Percentiles rank a stretch among this genome's conserved stretches.
These are phyloP conservation scores for Diplocarpon mali DNA, from an alignment of 2,329 filamentous ascomycete genomes.

Conservation along the genomic window DNA sequence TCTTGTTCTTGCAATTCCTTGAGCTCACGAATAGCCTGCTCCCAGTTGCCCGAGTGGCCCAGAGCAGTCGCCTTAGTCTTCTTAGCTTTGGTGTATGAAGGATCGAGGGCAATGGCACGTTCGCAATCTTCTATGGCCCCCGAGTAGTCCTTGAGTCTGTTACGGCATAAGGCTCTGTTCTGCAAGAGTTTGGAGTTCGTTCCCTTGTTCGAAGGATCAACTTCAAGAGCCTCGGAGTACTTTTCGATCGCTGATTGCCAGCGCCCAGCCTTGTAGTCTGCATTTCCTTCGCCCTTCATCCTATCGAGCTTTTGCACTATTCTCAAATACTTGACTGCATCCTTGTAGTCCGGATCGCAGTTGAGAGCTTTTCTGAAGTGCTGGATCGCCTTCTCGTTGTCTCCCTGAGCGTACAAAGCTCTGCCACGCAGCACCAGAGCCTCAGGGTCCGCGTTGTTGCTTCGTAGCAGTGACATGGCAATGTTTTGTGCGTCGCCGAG, in stretches of 20 bases:
- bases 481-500: slow-evolving; percentile 88
- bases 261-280: slow-evolving; percentile 74
- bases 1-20: slow-evolving; percentile 77
- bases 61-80: slow-evolving; percentile 90
- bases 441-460: slow-evolving; percentile 87
- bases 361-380: slow-evolving; percentile 83
- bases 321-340: slow-evolving; percentile 78
- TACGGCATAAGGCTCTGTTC: slow-evolving; percentile 79
- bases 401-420: slow-evolving; percentile 80
- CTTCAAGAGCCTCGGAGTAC: slow-evolving; percentile 70
- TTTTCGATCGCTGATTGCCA: slow-evolving; percentile 74
- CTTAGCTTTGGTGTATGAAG: slow-evolving; percentile 77
- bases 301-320: slow-evolving; percentile 86
- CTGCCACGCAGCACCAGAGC: slow-evolving; percentile 82
- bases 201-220: slow-evolving; percentile 81
- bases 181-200: slow-evolving; percentile 92
- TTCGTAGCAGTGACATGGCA: slow-evolving; percentile 74
- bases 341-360: slow-evolving; percentile 84
- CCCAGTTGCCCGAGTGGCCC: slow-evolving; percentile 79
- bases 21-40: slow-evolving; percentile 79
- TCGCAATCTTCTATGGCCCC: slow-evolving; percentile 80
- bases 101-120: slow-evolving; percentile 70
- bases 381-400: slow-evolving; percentile 89
- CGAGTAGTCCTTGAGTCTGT: slow-evolving; percentile 74
- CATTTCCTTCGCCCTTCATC: slow-evolving; percentile 90